Percentiles rank a stretch among this genome's conserved stretches.
phyloP scores from a whole-genome alignment of 2,329 filamentous ascomycete genomes.

The Colletotrichum plurivorum region DNA sequence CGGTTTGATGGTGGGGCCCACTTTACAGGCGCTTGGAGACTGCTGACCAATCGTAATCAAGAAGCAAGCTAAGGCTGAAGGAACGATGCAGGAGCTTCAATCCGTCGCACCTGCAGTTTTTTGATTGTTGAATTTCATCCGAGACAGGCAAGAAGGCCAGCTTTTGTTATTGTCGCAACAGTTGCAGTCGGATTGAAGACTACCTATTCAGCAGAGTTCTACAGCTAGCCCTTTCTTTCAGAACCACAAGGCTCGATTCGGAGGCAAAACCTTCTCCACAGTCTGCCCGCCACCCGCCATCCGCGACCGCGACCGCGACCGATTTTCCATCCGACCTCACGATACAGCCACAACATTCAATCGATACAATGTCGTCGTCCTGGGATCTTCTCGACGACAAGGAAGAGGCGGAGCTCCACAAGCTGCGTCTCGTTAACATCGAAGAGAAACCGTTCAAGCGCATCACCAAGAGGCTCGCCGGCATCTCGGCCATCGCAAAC shows the following conservation, averaged over 20 bases:
- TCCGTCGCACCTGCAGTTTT: background rate
- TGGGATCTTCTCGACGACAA: conserved; percentile 81
- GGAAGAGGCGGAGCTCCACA: conserved; percentile 89
- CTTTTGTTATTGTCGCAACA: no score
- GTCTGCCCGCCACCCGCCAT: no score
- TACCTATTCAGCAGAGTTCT: no score
- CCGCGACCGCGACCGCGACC: no score
- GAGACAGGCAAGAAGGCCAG: no score
- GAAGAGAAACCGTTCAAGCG: conserved; percentile 95
- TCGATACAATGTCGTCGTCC: conserved; percentile 50
- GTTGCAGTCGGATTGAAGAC: no score
- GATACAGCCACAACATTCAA: no score
- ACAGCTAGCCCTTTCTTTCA: no score
- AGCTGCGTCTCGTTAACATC: conserved; percentile 86
- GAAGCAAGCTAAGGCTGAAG: conserved; percentile 35
- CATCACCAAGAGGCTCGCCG: conserved; percentile 84
- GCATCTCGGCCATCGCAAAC: conserved; percentile 75
- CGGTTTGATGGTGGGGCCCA: conserved; percentile 19
- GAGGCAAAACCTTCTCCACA: no score
- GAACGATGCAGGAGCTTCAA: conserved; percentile 24
- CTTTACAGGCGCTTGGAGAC: background rate
- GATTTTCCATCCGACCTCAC: conserved; percentile 40
- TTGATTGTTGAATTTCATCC: conserved; percentile 5
- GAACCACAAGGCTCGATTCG: no score
- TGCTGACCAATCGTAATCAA: conserved; percentile 29